phyloP scores from a whole-genome alignment of 257 asterid species.

The Ballota nigra region DNA sequence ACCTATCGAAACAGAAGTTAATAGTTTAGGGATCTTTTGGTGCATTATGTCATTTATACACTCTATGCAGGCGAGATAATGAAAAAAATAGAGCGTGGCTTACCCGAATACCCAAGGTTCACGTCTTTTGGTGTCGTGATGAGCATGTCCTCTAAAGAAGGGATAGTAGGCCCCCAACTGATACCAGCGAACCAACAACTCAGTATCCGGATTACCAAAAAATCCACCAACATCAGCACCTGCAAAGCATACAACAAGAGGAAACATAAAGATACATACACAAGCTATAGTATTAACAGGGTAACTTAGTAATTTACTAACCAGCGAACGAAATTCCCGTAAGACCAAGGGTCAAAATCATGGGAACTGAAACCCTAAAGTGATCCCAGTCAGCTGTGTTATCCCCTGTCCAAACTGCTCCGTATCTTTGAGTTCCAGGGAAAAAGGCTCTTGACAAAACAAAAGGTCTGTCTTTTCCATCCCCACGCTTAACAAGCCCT shows the following conservation, averaged over 20 bases:
- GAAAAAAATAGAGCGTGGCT: too few species aligned
- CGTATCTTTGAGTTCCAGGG: conserved; percentile 92
- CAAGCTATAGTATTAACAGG: neutral
- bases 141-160: conserved; percentile 97
- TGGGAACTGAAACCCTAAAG: conserved; percentile 84
- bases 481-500: conserved; percentile 82
- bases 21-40: too few species aligned
- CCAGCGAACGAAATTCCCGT: conserved; percentile 89
- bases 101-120: conserved; percentile 99
- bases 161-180: conserved; percentile 98
- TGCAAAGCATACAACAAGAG: conserved; percentile 25
- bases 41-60: too few species aligned
- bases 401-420: conserved; percentile 99
- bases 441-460: conserved; percentile 93
- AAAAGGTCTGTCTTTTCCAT: conserved; percentile 88
- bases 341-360: conserved; percentile 90
- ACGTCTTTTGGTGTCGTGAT: conserved; percentile 95
- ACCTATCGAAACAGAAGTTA: too few species aligned
- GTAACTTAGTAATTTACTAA: conserved; percentile 30
- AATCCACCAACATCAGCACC: conserved; percentile 99
- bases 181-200: conserved; percentile 95
- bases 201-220: conserved; percentile 94
- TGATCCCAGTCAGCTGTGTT: conserved; percentile 98
- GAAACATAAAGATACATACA: conserved; percentile 8
- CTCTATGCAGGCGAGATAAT: neutral